Base-by-base conservation (phyloP, 2,329 filamentous ascomycete species). In the Colletotrichum lindemuthianum region DNA sequence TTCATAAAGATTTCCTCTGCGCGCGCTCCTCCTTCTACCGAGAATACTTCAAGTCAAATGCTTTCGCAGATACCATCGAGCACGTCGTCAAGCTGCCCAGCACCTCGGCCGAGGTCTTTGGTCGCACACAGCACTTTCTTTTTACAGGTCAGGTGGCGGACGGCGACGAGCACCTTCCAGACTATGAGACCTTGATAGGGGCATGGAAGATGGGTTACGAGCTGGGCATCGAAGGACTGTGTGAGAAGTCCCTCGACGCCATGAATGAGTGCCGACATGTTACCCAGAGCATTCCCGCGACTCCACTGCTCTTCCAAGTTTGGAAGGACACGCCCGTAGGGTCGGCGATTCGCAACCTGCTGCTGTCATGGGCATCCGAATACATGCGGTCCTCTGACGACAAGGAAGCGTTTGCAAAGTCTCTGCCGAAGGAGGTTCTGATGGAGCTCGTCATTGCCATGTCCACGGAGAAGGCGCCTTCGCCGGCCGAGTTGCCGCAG, bases 311-410 rank as follows among this genome's bases (percentile, higher is more conserved):
- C 6, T 83, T 88, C 1, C 82, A 86, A 69, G 86, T 87, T 7
- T 89, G 87, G 86, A 81, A 84, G 52, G 85, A 88, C 55, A 88
- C 86, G 0, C 85, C 86, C 0, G 84, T 86, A 67, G 86, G 86
- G 8, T 88, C 86, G 3, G 81, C 84, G 1, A 84, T 90, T 52
- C 81, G 87, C 43, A 79, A 81, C 65, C 81, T 89, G 41, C 80
- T 90, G 12, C 76, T 89, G 3, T 82, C 79, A 10, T 90, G 87
- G 87, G 84, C 86, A 2, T 86, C 86, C 33, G 87, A 89, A 73
- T 89, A 89, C 69, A 87, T 89, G 77, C 78, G 84, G 45, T 84
- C 84, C 0, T 87, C 85, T 4, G 82, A 86, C 24, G 79, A 81
- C 1, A 80, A 85, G 15, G 79, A 82, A 8, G 84, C 86, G 65